Conservation (phyloP, 345 rosid species). For the Pugionium dolabratum region DNA sequence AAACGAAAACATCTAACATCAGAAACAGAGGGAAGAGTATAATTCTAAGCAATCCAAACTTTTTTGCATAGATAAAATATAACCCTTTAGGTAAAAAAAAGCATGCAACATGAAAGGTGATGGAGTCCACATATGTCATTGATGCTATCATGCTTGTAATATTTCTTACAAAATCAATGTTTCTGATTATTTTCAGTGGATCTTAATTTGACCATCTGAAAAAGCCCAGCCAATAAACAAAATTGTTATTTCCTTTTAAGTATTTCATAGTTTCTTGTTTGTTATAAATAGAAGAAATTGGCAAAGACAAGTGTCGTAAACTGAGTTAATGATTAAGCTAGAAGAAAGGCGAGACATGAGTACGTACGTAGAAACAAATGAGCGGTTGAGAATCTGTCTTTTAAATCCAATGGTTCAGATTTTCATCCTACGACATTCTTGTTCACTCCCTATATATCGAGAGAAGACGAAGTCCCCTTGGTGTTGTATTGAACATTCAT, state of each 20-base stretch:
- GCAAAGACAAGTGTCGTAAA: constrained; percentile 22
- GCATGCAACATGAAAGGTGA: too few species aligned
- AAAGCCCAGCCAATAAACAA: background rate
- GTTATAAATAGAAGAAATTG: constrained; percentile 28
- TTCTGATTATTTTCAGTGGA: background rate
- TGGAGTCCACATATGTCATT: too few species aligned
- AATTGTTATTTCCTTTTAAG: constrained; percentile 11
- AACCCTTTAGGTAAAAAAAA: too few species aligned
- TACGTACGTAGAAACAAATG: constrained; percentile 10
- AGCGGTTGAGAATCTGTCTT: constrained; percentile 28
- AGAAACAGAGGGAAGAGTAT: too few species aligned
- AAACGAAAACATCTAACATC: too few species aligned
- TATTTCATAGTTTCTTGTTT: background rate
- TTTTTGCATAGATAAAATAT: too few species aligned
- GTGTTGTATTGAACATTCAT: constrained; percentile 21
- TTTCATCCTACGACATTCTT: constrained; percentile 25
- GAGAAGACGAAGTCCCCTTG: constrained; percentile 29
- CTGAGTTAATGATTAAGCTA: constrained; percentile 27
- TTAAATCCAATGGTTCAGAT: constrained; percentile 15
- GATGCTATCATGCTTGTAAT: too few species aligned
- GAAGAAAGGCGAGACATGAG: constrained; percentile 39
- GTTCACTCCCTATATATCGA: constrained; percentile 39
- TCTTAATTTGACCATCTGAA: too few species aligned
- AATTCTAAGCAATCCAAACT: too few species aligned
- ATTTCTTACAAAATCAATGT: constrained; percentile 11